These are phyloP conservation scores for Infundibulicybe gibba DNA, from an alignment of 768 basidiomycete genomes.

Conservation along the genomic window DNA sequence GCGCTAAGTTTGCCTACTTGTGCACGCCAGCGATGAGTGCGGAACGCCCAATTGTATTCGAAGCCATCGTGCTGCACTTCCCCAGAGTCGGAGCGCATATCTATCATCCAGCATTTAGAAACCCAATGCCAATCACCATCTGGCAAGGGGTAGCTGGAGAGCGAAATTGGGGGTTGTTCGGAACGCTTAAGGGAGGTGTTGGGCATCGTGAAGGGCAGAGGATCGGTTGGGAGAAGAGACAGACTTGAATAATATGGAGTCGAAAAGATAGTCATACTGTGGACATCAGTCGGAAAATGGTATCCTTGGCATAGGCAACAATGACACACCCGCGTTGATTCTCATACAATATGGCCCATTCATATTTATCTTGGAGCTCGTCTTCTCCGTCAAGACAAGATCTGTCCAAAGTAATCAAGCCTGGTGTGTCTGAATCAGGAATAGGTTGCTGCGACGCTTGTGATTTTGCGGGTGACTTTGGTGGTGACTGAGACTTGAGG, in stretches of 20 bases:
- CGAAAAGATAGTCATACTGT: conserved; percentile 65
- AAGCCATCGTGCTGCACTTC: conserved; percentile 82
- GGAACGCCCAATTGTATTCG: conserved; percentile 82
- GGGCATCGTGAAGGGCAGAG: conserved; percentile 69
- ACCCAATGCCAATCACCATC: conserved; percentile 84
- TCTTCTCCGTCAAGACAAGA: conserved; percentile 17
- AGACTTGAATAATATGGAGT: conserved; percentile 67
- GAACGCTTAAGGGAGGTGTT: conserved; percentile 31
- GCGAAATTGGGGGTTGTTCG: conserved; percentile 51
- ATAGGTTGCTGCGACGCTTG: neutral
- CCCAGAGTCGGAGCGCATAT: conserved; percentile 76
- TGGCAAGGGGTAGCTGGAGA: conserved; percentile 67
- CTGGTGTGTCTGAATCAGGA: conserved; percentile 9
- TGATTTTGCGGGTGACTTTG: neutral
- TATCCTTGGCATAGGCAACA: neutral
- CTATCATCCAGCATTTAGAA: conserved; percentile 80
- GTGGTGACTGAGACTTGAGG: conserved; percentile 13
- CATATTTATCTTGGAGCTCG: conserved; percentile 50
- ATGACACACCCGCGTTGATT: conserved; percentile 73
- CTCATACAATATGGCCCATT: conserved; percentile 79
- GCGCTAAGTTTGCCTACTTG: conserved; percentile 54
- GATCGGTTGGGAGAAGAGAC: conserved; percentile 69
- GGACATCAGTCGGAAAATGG: neutral
- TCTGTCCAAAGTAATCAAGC: conserved; percentile 28
- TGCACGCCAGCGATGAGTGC: conserved; percentile 61